Evolutionary conservation across 2,329 filamentous ascomycete species (phyloP).

Genomic region (Aspergillus jensenii): DNA sequence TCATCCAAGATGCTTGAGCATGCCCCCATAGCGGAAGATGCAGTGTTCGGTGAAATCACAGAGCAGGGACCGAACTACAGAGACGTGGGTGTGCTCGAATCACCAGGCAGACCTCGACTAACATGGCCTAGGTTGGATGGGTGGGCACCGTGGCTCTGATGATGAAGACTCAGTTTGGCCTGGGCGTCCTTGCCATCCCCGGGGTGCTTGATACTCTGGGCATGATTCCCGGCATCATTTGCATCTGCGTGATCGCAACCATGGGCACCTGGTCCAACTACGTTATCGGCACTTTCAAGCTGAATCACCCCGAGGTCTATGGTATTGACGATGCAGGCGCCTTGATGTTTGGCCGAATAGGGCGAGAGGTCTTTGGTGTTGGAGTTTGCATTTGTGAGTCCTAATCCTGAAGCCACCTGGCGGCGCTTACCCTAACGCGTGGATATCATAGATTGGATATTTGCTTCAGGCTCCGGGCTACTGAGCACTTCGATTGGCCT

Average conservation of each 20-base stretch:
- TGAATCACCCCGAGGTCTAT: slow-evolving; percentile 55
- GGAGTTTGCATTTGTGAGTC: slow-evolving; percentile 19
- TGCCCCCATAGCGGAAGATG: slow-evolving; percentile 18
- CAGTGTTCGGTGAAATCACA: slow-evolving; percentile 37
- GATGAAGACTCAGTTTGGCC: slow-evolving; percentile 48
- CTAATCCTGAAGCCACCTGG: background rate
- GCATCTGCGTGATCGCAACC: slow-evolving; percentile 38
- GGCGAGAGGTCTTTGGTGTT: slow-evolving; percentile 48
- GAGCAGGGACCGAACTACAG: slow-evolving; percentile 34
- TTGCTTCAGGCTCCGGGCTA: slow-evolving; percentile 44
- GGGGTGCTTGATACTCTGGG: slow-evolving; percentile 46
- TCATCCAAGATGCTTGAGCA: background rate
- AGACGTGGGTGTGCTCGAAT: slow-evolving; percentile 16
- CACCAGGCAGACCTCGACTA: background rate
- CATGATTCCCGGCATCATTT: slow-evolving; percentile 49
- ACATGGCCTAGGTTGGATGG: slow-evolving; percentile 38
- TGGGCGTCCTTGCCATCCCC: slow-evolving; percentile 51
- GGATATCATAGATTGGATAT: slow-evolving; percentile 30
- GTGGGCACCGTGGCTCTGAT: slow-evolving; percentile 44
- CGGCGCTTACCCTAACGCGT: background rate
- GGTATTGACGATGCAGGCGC: slow-evolving; percentile 57
- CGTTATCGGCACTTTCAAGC: slow-evolving; percentile 52
- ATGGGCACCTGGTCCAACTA: slow-evolving; percentile 53
- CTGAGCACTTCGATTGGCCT: slow-evolving; percentile 39
- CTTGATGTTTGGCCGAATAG: slow-evolving; percentile 55